Conservation (phyloP, 2,329 filamentous ascomycete genomes). For the Stagonosporopsis rhizophila region DNA sequence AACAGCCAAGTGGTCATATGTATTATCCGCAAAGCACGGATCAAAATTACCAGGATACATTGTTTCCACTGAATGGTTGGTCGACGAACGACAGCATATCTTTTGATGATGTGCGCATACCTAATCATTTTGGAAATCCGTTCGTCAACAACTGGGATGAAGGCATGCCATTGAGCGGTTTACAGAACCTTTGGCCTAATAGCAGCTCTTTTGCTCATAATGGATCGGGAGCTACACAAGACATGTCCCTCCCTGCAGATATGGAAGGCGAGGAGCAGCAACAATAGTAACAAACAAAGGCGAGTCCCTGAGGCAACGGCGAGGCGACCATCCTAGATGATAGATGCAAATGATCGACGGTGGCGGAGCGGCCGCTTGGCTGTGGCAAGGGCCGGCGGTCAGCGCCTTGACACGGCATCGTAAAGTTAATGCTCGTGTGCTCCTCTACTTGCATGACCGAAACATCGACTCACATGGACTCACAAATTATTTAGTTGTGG, state of each 20-base stretch:
- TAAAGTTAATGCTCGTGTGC: no score
- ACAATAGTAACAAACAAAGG: not conserved
- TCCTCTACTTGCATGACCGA: no score
- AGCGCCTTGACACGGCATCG: no score
- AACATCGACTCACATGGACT: no score
- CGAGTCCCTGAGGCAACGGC: not conserved
- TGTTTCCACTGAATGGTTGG: not conserved
- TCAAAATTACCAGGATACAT: not conserved
- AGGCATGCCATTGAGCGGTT: slow-evolving; percentile 17
- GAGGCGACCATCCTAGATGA: not conserved
- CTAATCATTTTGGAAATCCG: slow-evolving; percentile 26
- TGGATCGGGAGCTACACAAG: not conserved
- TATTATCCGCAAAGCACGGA: not conserved
- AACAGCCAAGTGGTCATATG: not conserved
- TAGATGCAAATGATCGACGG: not conserved
- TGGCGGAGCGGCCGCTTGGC: not conserved
- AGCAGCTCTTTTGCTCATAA: not conserved
- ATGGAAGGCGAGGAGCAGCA: not conserved
- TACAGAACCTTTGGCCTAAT: slow-evolving; percentile 21
- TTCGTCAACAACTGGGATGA: slow-evolving; percentile 35
- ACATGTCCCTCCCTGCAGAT: not conserved
- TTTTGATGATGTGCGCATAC: not conserved
- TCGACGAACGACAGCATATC: not conserved
- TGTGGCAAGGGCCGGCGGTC: no score
- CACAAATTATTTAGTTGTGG: no score